phyloP scores from a whole-genome alignment of 179 eudicot species.

The Spergularia azorica region DNA sequence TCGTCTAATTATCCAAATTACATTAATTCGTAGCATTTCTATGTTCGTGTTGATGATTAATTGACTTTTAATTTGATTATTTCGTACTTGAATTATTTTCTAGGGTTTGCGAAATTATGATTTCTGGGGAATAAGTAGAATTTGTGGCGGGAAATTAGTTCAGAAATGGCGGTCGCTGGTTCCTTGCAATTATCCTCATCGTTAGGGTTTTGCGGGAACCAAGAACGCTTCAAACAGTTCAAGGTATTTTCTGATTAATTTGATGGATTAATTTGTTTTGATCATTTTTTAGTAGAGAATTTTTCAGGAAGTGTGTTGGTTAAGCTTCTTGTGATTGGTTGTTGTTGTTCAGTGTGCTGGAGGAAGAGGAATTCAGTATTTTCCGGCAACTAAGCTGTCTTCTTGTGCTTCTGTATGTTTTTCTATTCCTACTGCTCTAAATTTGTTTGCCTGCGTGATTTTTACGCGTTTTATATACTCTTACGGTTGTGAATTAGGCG shows the following conservation, averaged over 20 bases:
- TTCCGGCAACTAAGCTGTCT: slow-evolving; percentile 35
- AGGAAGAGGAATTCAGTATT: slow-evolving; percentile 39
- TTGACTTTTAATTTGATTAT: background rate
- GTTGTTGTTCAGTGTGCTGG: slow-evolving; percentile 41
- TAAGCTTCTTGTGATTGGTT: slow-evolving; percentile 17
- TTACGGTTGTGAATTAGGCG: background rate
- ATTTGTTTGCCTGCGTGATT: background rate
- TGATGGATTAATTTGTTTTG: no score
- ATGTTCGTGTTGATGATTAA: background rate
- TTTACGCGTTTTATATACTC: background rate
- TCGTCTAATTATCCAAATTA: background rate
- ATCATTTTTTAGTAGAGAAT: background rate
- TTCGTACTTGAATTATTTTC: background rate
- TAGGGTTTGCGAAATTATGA: slow-evolving; percentile 27
- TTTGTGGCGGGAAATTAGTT: slow-evolving; percentile 12
- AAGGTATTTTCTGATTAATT: no score
- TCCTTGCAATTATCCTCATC: slow-evolving; percentile 60
- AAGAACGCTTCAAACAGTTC: slow-evolving; percentile 33
- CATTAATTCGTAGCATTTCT: background rate
- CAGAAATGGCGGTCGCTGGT: slow-evolving; percentile 52
- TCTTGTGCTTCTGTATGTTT: slow-evolving; percentile 66
- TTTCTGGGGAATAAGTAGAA: slow-evolving; percentile 9
- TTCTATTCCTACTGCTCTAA: background rate
- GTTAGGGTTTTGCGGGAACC: slow-evolving; percentile 59
- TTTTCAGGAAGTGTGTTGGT: background rate